Conservation (phyloP, 441 rosid species). For the Adansonia rubrostipa region DNA sequence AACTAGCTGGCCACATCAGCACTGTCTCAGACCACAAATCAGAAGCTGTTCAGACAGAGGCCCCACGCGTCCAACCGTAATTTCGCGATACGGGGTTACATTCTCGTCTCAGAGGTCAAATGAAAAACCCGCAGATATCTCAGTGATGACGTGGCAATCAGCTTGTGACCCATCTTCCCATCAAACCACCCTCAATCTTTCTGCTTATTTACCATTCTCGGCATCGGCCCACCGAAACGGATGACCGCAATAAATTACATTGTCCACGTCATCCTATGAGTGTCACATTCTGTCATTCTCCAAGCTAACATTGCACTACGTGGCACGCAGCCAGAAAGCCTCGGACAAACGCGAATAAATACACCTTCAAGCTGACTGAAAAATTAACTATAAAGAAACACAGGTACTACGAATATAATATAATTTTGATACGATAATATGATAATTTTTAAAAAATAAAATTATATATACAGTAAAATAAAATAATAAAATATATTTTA, state of each 20-base stretch:
- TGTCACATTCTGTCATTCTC: conserved; percentile 19
- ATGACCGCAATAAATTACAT: conserved; percentile 27
- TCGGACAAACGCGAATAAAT: conserved; percentile 30
- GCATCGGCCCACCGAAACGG: conserved; percentile 37
- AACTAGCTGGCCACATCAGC: not conserved
- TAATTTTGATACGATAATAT: no score
- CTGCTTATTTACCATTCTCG: conserved; percentile 24
- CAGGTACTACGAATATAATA: no score
- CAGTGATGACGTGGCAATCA: conserved; percentile 13
- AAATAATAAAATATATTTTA: no score
- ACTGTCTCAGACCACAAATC: not conserved
- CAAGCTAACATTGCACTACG: conserved; percentile 27
- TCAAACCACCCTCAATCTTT: conserved; percentile 10
- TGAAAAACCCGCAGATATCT: conserved; percentile 10
- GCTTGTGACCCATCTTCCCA: conserved; percentile 15
- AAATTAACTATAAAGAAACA: not conserved
- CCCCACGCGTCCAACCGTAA: conserved; percentile 25
- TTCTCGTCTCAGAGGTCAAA: not conserved
- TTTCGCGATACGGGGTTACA: conserved; percentile 7
- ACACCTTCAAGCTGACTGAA: not conserved
- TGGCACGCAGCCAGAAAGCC: conserved; percentile 35
- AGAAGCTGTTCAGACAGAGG: not conserved
- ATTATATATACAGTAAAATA: no score
- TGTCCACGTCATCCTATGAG: not conserved
- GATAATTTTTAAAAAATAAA: no score